phyloP scores from a whole-genome alignment of 805 yeast species.

The Kodamaea nitidulidarum region DNA sequence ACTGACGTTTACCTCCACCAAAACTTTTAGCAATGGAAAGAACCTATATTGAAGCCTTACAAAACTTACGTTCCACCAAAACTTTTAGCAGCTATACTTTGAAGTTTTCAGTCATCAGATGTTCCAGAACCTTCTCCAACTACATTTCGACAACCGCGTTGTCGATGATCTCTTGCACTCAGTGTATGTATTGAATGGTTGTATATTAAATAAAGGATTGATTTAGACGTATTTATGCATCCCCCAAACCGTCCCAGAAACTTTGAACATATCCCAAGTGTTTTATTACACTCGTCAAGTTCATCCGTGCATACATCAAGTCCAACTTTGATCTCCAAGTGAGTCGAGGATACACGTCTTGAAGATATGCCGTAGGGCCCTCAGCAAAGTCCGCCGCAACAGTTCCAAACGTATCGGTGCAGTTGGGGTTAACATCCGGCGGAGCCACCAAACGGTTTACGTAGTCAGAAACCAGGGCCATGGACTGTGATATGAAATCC shows the following conservation, averaged over 20 bases:
- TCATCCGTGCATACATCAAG: constrained; percentile 2
- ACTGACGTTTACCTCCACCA: too few relatives aligned
- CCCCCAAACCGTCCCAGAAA: constrained; percentile 17
- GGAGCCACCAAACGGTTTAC: constrained; percentile 11
- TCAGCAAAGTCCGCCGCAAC: constrained; percentile 2
- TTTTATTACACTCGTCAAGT: constrained; percentile 1
- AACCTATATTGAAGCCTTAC: too few relatives aligned
- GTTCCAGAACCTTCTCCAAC: too few relatives aligned
- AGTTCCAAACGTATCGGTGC: constrained; percentile 1
- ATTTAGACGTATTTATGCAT: too few relatives aligned
- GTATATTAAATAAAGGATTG: too few relatives aligned
- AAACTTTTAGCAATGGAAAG: too few relatives aligned
- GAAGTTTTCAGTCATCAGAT: too few relatives aligned
- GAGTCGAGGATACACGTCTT: constrained; percentile 7
- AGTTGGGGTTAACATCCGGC: constrained; percentile 3
- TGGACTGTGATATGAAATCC: constrained; percentile 25
- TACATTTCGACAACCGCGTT: too few relatives aligned
- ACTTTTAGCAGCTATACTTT: too few relatives aligned
- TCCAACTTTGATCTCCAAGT: constrained; percentile 17
- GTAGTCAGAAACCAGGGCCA: constrained; percentile 8
- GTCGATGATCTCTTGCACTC: too few relatives aligned
- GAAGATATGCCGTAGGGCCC: neutral
- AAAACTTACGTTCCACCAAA: too few relatives aligned
- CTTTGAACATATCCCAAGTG: constrained; percentile 13
- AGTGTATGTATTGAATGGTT: too few relatives aligned